Conservation (phyloP, 495 filamentous ascomycete genomes). For the Hypoxylon rickii region DNA sequence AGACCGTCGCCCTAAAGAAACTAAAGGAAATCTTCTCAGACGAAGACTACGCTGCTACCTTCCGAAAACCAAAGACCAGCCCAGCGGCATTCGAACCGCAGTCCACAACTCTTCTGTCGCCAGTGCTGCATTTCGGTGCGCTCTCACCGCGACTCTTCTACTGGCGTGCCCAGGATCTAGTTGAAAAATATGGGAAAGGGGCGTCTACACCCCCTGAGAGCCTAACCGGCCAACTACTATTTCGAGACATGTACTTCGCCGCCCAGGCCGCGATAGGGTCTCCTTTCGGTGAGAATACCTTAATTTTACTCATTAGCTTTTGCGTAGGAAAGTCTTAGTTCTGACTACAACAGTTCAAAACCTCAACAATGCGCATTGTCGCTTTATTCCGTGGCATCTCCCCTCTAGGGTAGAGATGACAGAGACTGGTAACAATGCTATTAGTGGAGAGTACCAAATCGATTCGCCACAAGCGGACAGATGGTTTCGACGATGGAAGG, state of each 20-base stretch:
- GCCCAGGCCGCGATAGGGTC: slow-evolving; percentile 68
- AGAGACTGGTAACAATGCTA: slow-evolving; percentile 36
- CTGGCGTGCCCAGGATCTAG: slow-evolving; percentile 63
- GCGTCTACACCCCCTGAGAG: slow-evolving; percentile 61
- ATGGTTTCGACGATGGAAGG: slow-evolving; percentile 69
- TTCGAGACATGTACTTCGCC: slow-evolving; percentile 78
- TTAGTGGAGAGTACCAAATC: slow-evolving; percentile 58
- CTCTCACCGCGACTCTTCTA: slow-evolving; percentile 68
- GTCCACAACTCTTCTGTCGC: slow-evolving; percentile 69
- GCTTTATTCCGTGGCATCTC: slow-evolving; percentile 74
- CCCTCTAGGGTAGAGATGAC: slow-evolving; percentile 55
- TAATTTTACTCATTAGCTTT: background rate
- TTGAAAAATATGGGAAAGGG: slow-evolving; percentile 53
- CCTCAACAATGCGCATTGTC: slow-evolving; percentile 59
- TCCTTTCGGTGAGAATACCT: slow-evolving; percentile 45
- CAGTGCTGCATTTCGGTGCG: slow-evolving; percentile 72
- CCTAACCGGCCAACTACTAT: slow-evolving; percentile 69
- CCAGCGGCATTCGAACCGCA: slow-evolving; percentile 70
- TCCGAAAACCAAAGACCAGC: slow-evolving; percentile 71
- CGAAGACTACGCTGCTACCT: slow-evolving; percentile 66
- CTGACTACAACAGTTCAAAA: slow-evolving; percentile 44
- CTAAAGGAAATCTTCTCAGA: slow-evolving; percentile 58
- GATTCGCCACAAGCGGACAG: slow-evolving; percentile 59
- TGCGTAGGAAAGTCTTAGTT: background rate
- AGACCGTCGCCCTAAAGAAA: slow-evolving; percentile 58